Evolutionary conservation across 495 filamentous ascomycete species (phyloP).

Genomic region (Podospora pseudopauciseta): DNA sequence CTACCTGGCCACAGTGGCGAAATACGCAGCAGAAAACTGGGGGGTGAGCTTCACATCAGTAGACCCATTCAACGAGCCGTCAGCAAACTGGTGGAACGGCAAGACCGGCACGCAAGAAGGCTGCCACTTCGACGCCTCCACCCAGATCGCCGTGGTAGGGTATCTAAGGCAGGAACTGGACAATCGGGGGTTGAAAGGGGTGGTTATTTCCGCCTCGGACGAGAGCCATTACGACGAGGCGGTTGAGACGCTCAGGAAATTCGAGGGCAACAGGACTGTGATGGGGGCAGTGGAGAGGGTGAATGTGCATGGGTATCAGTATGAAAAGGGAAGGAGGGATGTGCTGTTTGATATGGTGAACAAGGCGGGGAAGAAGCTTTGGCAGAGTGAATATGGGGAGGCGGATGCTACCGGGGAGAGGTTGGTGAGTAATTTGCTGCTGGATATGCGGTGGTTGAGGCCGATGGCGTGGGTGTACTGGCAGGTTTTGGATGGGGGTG

Average conservation of each 20-base stretch:
- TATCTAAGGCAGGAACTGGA: conserved; percentile 29
- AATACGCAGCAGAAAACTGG: conserved; percentile 36
- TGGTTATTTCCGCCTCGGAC: conserved; percentile 32
- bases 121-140: conserved; percentile 32
- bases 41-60: conserved; percentile 33
- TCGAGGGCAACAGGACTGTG: conserved; percentile 24
- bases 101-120: conserved; percentile 36
- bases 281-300: conserved; percentile 27
- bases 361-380: conserved; percentile 30
- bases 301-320: conserved; percentile 42
- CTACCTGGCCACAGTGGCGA: conserved; percentile 40
- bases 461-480: conserved; percentile 43
- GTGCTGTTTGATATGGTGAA: conserved; percentile 23
- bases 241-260: conserved; percentile 26
- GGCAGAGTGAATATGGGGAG: conserved; percentile 43
- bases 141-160: conserved; percentile 28
- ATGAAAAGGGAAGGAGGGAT: conserved; percentile 28
- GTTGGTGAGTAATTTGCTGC: conserved; percentile 33
- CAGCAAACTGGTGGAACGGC: conserved; percentile 38
- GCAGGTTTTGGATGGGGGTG: conserved; percentile 36
- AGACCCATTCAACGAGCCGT: conserved; percentile 41
- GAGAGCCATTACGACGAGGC: conserved; percentile 35
- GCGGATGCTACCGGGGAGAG: conserved; percentile 31
- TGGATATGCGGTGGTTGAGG: conserved; percentile 37
- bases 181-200: conserved; percentile 25